phyloP scores from a whole-genome alignment of 2,329 filamentous ascomycete genomes.

The Penicillium sp. region DNA sequence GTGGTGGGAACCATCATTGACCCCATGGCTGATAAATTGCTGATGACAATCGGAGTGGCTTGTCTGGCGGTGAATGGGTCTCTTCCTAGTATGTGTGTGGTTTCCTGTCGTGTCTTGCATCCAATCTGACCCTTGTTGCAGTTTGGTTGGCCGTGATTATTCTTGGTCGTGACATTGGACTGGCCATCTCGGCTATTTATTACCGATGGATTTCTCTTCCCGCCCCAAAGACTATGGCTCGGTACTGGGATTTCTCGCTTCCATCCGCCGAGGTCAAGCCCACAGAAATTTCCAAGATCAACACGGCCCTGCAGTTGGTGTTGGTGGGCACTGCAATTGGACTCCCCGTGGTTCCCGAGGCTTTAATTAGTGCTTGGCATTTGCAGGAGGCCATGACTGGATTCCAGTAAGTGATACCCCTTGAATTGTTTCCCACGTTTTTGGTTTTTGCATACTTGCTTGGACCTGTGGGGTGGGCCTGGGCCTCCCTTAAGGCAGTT shows the following conservation, averaged over 20 bases:
- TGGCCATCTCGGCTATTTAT: conserved; percentile 86
- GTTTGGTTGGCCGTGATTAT: conserved; percentile 90
- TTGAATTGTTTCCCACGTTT: not conserved
- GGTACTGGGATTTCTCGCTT: conserved; percentile 97
- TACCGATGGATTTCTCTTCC: conserved; percentile 95
- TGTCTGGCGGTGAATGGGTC: conserved; percentile 80
- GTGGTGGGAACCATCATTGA: conserved; percentile 94
- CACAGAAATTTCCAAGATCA: conserved; percentile 60
- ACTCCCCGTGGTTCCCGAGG: conserved; percentile 67
- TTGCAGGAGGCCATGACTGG: conserved; percentile 61
- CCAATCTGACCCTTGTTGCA: conserved; percentile 31
- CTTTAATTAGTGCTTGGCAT: conserved; percentile 55
- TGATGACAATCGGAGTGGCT: conserved; percentile 92
- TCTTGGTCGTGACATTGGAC: conserved; percentile 79
- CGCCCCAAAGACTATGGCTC: conserved; percentile 82
- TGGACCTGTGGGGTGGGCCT: not conserved
- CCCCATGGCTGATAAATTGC: conserved; percentile 92
- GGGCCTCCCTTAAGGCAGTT: conserved; percentile 17
- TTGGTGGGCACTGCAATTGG: conserved; percentile 83
- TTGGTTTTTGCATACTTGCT: not conserved
- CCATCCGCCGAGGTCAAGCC: conserved; percentile 53
- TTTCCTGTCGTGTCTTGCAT: not conserved
- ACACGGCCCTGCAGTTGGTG: conserved; percentile 86
- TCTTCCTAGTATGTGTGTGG: conserved; percentile 65
- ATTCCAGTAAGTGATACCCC: conserved; percentile 41